Conservation (phyloP, 1,139 yeast genomes). For the Diutina neorugosa region DNA sequence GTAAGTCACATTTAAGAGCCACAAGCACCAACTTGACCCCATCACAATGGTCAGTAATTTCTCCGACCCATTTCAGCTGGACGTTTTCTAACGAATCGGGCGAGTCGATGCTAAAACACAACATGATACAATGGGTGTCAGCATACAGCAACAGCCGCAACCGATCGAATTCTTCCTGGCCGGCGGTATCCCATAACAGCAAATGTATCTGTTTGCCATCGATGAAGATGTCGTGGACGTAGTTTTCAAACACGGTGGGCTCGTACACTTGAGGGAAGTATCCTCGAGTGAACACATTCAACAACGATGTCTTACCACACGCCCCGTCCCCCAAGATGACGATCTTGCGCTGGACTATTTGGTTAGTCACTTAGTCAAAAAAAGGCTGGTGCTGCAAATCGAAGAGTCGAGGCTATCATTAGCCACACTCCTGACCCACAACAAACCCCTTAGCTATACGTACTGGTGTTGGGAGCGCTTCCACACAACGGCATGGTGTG, state of each 20-base stretch:
- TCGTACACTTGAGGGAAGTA: slow-evolving; percentile 97
- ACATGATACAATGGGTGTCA: slow-evolving; percentile 94
- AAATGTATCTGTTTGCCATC: slow-evolving; percentile 90
- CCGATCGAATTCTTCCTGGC: slow-evolving; percentile 96
- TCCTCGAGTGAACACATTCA: slow-evolving; percentile 93
- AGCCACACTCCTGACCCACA: too few species aligned
- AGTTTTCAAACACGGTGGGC: slow-evolving; percentile 96
- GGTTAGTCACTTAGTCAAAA: neutral
- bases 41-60: slow-evolving; percentile 92
- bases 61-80: slow-evolving; percentile 88
- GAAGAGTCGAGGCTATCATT: too few species aligned
- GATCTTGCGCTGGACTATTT: slow-evolving; percentile 66
- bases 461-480: slow-evolving; percentile 3
- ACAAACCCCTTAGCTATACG: neutral
- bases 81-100: slow-evolving; percentile 92
- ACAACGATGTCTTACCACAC: slow-evolving; percentile 63
- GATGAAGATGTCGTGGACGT: slow-evolving; percentile 92
- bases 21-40: slow-evolving; percentile 90
- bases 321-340: slow-evolving; percentile 98
- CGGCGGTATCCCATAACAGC: slow-evolving; percentile 97
- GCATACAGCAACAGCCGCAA: slow-evolving; percentile 81
- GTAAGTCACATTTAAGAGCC: slow-evolving; percentile 87
- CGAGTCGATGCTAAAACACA: slow-evolving; percentile 91
- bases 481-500: slow-evolving; percentile 4
- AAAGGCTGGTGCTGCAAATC: too few species aligned